A percentile compares a stretch with the other conserved stretches of the same genome.
Evolutionary conservation across 768 basidiomycete genomes (phyloP).

Genomic region (Phaeolepiota aurea): DNA sequence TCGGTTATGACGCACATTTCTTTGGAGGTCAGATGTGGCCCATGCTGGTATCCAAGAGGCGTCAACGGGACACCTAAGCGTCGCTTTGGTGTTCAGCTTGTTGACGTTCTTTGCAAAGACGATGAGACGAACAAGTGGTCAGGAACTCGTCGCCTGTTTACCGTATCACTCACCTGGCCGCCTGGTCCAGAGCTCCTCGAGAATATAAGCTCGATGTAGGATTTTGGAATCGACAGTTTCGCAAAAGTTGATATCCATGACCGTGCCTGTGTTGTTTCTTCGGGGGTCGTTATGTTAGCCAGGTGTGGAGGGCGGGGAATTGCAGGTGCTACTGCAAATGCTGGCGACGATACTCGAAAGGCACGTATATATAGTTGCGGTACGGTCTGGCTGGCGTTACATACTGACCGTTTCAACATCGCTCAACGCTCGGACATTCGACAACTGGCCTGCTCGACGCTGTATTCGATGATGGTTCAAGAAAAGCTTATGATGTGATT

Average conservation of each 20-base stretch:
- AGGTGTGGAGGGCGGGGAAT: neutral
- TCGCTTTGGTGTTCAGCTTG: constrained; percentile 82
- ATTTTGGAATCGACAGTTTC: constrained; percentile 33
- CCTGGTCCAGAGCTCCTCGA: constrained; percentile 80
- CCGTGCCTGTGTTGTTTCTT: constrained; percentile 39
- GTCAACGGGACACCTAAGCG: constrained; percentile 49
- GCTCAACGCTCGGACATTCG: no score
- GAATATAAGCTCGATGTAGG: constrained; percentile 55
- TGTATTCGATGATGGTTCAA: no score
- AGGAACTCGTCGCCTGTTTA: neutral
- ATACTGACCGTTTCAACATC: no score
- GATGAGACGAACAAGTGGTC: neutral
- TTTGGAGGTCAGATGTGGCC: constrained; percentile 37
- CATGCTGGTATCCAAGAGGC: constrained; percentile 64
- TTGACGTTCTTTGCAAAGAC: constrained; percentile 60
- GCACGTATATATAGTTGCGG: no score
- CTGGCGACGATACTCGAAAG: no score
- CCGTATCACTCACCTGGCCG: constrained; percentile 50
- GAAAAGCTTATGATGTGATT: no score
- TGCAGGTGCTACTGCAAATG: no score
- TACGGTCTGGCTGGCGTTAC: no score
- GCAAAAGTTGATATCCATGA: constrained; percentile 49
- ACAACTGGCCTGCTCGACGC: no score
- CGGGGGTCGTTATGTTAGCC: constrained; percentile 11
- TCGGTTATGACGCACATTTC: constrained; percentile 27